Evolutionary conservation across 139 green algal genomes (phyloP).

Genomic region (Asterochloris sp.): DNA sequence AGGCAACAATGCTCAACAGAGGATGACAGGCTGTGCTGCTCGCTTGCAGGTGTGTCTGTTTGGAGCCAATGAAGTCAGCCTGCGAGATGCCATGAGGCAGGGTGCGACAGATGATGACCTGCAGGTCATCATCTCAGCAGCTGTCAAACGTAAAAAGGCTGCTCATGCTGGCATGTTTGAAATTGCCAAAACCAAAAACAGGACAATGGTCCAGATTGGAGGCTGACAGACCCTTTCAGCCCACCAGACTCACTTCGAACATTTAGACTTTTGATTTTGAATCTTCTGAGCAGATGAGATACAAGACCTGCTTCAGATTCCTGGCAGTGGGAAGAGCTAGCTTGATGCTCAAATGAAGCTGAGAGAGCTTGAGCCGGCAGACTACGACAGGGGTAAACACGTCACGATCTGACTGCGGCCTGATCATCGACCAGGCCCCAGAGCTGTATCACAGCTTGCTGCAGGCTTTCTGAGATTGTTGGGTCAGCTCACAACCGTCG

Average conservation of each 20-base stretch:
- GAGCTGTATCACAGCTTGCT: background rate
- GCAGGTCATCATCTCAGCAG: constrained; percentile 72
- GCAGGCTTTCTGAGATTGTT: constrained; percentile 76
- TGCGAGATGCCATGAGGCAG: constrained; percentile 87
- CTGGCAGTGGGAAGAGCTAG: too few relatives aligned
- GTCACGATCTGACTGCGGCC: too few relatives aligned
- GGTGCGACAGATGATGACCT: constrained; percentile 85
- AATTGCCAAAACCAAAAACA: constrained; percentile 76
- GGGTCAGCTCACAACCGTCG: constrained; percentile 75
- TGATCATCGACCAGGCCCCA: too few relatives aligned
- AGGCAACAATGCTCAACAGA: background rate
- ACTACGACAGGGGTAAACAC: too few relatives aligned
- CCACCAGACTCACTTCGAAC: constrained; percentile 10
- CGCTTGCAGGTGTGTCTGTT: constrained; percentile 89
- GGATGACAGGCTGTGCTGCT: background rate
- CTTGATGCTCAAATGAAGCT: too few relatives aligned
- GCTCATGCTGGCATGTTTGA: constrained; percentile 93
- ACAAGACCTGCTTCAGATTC: too few relatives aligned
- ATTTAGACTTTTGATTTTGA: too few relatives aligned
- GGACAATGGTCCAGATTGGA: constrained; percentile 97
- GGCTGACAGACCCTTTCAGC: constrained; percentile 56
- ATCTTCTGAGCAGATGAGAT: too few relatives aligned
- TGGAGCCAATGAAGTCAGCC: constrained; percentile 85
- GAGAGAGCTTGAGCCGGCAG: too few relatives aligned
- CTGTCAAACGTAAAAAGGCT: constrained; percentile 88